Percentiles rank a stretch among this genome's conserved stretches.
Conservation (phyloP, 495 filamentous ascomycete species). For the Penicillium manginii region DNA sequence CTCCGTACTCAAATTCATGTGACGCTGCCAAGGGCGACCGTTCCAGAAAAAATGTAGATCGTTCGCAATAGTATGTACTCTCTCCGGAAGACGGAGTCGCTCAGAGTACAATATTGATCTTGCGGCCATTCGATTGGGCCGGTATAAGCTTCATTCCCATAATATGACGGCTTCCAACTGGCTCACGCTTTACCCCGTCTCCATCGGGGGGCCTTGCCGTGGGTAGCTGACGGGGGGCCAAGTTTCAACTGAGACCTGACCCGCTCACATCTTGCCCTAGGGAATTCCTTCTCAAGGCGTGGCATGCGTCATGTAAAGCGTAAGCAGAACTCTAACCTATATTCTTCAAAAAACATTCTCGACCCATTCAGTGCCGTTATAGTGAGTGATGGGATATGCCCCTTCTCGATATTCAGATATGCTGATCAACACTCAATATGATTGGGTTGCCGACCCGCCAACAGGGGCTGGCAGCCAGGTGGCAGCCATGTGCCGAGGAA, state of each 20-base stretch:
- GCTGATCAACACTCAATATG: background rate
- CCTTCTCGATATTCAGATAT: background rate
- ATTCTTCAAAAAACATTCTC: background rate
- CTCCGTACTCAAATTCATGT: slow-evolving; percentile 1
- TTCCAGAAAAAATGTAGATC: slow-evolving; percentile 15
- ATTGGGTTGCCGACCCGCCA: background rate
- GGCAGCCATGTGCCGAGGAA: slow-evolving; percentile 17
- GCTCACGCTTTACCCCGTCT: slow-evolving; percentile 1
- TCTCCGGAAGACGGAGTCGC: no score
- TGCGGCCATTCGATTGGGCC: slow-evolving; percentile 17
- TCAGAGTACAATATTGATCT: slow-evolving; percentile 13
- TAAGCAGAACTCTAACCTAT: slow-evolving; percentile 1
- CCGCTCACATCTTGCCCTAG: background rate
- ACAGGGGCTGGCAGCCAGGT: background rate
- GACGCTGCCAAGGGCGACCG: slow-evolving; percentile 8
- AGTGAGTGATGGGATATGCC: background rate
- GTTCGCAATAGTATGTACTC: background rate
- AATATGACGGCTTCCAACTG: background rate
- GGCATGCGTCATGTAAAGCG: background rate
- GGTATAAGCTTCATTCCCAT: slow-evolving; percentile 19
- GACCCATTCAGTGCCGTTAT: background rate
- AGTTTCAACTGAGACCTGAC: background rate
- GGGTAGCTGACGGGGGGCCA: background rate
- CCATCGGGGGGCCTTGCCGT: slow-evolving; percentile 1
- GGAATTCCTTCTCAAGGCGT: background rate